phyloP scores from a whole-genome alignment of 2,329 filamentous ascomycete species.

The Trichoderma sp. region DNA sequence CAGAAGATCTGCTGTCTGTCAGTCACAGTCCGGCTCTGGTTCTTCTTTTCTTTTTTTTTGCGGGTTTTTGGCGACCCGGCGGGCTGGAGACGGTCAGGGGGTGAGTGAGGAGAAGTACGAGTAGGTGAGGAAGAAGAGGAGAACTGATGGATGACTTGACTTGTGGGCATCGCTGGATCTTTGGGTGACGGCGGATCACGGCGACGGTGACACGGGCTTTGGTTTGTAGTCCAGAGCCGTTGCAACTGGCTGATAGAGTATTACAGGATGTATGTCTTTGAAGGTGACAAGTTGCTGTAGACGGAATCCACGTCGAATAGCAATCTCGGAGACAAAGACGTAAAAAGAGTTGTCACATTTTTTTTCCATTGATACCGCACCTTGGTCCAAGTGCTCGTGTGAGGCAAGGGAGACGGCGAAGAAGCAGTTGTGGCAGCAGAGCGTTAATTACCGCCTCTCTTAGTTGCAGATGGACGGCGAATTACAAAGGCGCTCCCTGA shows the following conservation, averaged over 20 bases:
- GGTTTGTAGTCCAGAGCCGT: neutral
- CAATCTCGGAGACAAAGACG: neutral
- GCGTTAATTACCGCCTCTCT: neutral
- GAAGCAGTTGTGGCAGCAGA: neutral
- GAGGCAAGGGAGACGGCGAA: neutral
- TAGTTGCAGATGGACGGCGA: constrained; percentile 1
- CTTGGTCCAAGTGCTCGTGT: neutral
- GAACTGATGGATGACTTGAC: no score
- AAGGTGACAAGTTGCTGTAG: no score
- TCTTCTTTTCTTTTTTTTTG: constrained; percentile 7
- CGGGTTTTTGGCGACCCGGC: constrained; percentile 19
- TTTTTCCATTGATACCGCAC: neutral
- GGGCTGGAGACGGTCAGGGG: constrained; percentile 12
- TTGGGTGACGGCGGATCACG: no score
- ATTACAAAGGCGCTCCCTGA: neutral
- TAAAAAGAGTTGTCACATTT: neutral
- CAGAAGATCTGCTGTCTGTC: constrained; percentile 21
- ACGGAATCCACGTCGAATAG: no score
- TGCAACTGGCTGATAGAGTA: no score
- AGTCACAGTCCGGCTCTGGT: no score
- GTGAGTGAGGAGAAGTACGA: neutral
- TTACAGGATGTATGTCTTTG: no score
- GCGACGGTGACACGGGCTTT: neutral
- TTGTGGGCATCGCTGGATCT: no score
- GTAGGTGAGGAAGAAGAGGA: neutral